Percentiles rank a stretch among this genome's conserved stretches.
phyloP scores from a whole-genome alignment of 2,329 filamentous ascomycete genomes.

The Dissoconium aciculare region DNA sequence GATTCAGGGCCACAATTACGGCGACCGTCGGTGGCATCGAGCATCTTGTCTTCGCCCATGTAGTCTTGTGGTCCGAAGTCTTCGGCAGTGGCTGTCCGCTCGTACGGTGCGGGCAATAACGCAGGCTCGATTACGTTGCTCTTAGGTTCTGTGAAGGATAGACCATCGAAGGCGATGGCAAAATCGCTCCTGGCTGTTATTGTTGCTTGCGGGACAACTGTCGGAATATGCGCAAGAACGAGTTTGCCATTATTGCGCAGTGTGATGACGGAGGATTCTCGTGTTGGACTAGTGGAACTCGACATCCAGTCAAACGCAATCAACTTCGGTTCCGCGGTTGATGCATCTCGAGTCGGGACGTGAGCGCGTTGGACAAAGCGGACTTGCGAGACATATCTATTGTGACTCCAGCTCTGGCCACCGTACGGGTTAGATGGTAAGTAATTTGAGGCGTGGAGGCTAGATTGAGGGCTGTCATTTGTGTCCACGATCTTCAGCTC shows the following conservation, averaged over 20 bases:
- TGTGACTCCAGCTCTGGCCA: slow-evolving; percentile 27
- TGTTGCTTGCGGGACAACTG: slow-evolving; percentile 27
- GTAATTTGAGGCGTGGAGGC: slow-evolving; percentile 11
- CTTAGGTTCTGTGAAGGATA: slow-evolving; percentile 14
- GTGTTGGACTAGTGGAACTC: slow-evolving; percentile 18
- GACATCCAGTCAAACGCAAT: slow-evolving; percentile 49
- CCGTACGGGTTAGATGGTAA: slow-evolving; percentile 17
- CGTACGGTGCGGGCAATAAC: slow-evolving; percentile 9
- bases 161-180: slow-evolving; percentile 11
- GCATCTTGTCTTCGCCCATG: slow-evolving; percentile 7
- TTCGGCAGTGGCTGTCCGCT: slow-evolving; percentile 11
- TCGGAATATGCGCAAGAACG: slow-evolving; percentile 33
- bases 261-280: slow-evolving; percentile 37
- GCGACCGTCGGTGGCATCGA: slow-evolving; percentile 5
- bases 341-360: slow-evolving; percentile 30
- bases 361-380: slow-evolving; percentile 31
- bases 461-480: slow-evolving; percentile 12
- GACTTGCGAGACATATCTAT: slow-evolving; percentile 31
- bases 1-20: slow-evolving; percentile 8
- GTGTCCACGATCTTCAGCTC: slow-evolving; percentile 36
- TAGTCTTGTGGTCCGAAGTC: slow-evolving; percentile 17
- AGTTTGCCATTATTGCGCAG: slow-evolving; percentile 39
- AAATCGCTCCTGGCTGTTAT: slow-evolving; percentile 33
- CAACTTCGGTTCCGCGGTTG: slow-evolving; percentile 34
- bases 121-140: slow-evolving; percentile 3